These are phyloP conservation scores for Murraya koenigii DNA, from an alignment of 345 rosid genomes.

Conservation along the genomic window DNA sequence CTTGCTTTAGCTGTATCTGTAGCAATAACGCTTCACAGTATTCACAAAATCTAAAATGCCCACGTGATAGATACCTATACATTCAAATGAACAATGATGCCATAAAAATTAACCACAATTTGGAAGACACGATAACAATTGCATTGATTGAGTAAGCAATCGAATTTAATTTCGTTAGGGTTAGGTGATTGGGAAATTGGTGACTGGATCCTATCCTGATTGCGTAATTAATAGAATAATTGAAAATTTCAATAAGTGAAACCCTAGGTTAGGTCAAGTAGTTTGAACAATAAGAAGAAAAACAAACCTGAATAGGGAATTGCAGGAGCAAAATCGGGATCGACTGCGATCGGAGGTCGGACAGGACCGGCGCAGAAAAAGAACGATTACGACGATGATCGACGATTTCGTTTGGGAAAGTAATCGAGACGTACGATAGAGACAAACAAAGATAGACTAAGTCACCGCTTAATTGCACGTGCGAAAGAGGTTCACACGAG, in stretches of 20 bases:
- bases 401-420: slow-evolving; percentile 7
- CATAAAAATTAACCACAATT: not conserved
- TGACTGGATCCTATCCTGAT: not conserved
- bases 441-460: not conserved
- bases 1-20: not conserved
- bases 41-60: slow-evolving; percentile 7
- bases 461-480: slow-evolving; percentile 16
- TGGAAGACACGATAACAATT: not conserved
- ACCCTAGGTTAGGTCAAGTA: slow-evolving; percentile 11
- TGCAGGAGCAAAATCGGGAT: not conserved
- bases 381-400: slow-evolving; percentile 6
- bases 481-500: slow-evolving; percentile 7
- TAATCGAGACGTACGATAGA: not conserved
- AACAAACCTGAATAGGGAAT: slow-evolving; percentile 12
- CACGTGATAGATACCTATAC: not conserved
- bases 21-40: not conserved
- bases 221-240: not conserved
- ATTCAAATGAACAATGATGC: not conserved
- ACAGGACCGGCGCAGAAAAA: not conserved
- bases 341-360: slow-evolving; percentile 1
- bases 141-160: not conserved
- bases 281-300: not conserved
- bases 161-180: not conserved
- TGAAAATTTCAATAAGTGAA: not conserved
- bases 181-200: not conserved